A percentile compares a stretch with the other conserved stretches of the same genome.
Evolutionary conservation across 495 filamentous ascomycete genomes (phyloP).

Genomic region (Usnea hakonensis): DNA sequence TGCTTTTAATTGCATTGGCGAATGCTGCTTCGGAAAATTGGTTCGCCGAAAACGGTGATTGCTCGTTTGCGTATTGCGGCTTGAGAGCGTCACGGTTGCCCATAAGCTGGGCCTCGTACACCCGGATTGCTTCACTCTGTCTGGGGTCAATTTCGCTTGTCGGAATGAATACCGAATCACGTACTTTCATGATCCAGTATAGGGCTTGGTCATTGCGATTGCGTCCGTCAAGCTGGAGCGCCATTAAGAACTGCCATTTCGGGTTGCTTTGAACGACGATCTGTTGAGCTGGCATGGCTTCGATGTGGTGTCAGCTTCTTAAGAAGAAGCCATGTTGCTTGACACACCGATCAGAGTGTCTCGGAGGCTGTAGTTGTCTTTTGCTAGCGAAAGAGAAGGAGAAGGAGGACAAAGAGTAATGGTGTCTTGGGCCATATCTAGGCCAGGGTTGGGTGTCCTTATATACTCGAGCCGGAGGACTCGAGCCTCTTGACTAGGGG

Average conservation of each 20-base stretch:
- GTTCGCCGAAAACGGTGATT: conserved; percentile 41
- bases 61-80: conserved; percentile 31
- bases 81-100: conserved; percentile 35
- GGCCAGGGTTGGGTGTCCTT: background rate
- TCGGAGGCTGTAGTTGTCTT: background rate
- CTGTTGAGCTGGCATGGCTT: background rate
- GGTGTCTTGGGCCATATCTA: too few relatives aligned
- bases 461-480: background rate
- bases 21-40: conserved; percentile 38
- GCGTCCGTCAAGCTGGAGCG: background rate
- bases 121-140: conserved; percentile 42
- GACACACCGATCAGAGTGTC: background rate
- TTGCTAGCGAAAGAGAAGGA: background rate
- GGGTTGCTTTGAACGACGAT: conserved; percentile 6
- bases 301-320: background rate
- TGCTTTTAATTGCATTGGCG: conserved; percentile 25
- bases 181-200: conserved; percentile 16
- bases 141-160: conserved; percentile 13
- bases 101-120: conserved; percentile 39
- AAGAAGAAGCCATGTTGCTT: background rate
- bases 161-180: background rate
- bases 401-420: background rate
- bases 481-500: background rate
- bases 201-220: conserved; percentile 7
- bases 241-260: conserved; percentile 9